Evolutionary conservation across 805 yeast genomes (phyloP), one percentile per base, ranked within the genome.

Genomic region (Kluyveromyces wickerhamii): DNA sequence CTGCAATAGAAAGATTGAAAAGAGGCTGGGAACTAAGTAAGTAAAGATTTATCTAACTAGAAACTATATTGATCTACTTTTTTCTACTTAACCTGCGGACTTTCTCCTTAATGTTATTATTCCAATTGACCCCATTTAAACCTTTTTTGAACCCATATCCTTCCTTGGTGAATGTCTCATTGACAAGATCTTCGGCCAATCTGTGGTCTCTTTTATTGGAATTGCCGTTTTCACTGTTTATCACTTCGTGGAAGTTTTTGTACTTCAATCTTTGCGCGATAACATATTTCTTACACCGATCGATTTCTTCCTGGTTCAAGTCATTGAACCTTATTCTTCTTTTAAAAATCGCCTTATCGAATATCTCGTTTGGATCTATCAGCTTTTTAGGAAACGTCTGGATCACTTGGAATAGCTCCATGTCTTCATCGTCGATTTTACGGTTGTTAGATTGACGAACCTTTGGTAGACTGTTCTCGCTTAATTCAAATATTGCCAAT

Each of bases 261-360:
- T 45, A 46, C 39, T 58, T 67, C 24, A 58, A 57, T 35, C 94
- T 57, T 48, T 75, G 79, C 25, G 74, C 73, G 6, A 76, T 64
- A 10, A 89, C 96, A 56, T 79, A 88, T 46, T 73, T 73, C 32
- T 94, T 69, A 49, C 95, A 81, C 46, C 77, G 72, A 41, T 72
- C 68, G 32, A 89, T 76, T 54, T 89, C 96, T 27, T 77, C 85
- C 51, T 88, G 95, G 2, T 88, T 76, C 15, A 85, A 59, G 42
- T 78, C 78, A 14, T 84, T 87, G 49, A 77, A 77, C 0, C 85
- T 80, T 16, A 78, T 72, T 31, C 79, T 69, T 38, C 77, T 77
- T 48, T 78, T 78, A 60, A 80, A 88, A 44, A 94, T 83, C 24
- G 77, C 45, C 35, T 52, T 67, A 40, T 79, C 87, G 48, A 87